Evolutionary conservation across 306 rosid species (phyloP).

Genomic region (Vigna hirtella): DNA sequence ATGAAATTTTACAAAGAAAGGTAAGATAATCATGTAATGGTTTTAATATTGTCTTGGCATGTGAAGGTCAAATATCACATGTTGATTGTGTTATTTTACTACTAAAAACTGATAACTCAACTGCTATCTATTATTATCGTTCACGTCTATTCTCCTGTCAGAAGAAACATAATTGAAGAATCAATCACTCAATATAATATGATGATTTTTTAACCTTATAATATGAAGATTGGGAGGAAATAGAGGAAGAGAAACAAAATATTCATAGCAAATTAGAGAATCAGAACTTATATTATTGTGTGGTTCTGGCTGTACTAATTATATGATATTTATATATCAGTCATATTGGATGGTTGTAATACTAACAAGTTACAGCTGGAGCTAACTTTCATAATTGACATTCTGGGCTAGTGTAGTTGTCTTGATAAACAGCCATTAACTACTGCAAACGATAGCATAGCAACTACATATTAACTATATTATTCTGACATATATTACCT

Average conservation of each 20-base stretch:
- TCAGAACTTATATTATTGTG: neutral
- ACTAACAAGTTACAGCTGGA: neutral
- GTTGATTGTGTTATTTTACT: constrained; percentile 32
- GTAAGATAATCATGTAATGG: constrained; percentile 67
- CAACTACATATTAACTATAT: neutral
- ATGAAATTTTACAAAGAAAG: constrained; percentile 72
- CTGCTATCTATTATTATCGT: constrained; percentile 15
- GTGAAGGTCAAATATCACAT: constrained; percentile 38
- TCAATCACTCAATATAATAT: constrained; percentile 15
- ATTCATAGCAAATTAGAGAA: neutral
- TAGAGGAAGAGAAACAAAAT: constrained; percentile 1
- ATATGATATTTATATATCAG: neutral
- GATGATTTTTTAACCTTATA: neutral
- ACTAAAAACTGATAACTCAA: constrained; percentile 31
- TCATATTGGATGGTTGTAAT: constrained; percentile 4
- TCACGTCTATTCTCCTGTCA: constrained; percentile 18
- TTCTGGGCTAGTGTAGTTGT: neutral
- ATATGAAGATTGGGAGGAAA: neutral
- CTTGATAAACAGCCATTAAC: neutral
- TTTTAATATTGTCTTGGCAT: constrained; percentile 36
- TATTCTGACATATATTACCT: constrained; percentile 5
- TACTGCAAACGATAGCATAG: neutral
- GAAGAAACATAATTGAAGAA: constrained; percentile 32
- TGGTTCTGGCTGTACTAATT: neutral
- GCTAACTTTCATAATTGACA: neutral